Percentiles rank a stretch among this genome's conserved stretches.
These are phyloP conservation scores for Hippophae rhamnoides DNA, from an alignment of 306 rosid genomes.

Conservation along the genomic window DNA sequence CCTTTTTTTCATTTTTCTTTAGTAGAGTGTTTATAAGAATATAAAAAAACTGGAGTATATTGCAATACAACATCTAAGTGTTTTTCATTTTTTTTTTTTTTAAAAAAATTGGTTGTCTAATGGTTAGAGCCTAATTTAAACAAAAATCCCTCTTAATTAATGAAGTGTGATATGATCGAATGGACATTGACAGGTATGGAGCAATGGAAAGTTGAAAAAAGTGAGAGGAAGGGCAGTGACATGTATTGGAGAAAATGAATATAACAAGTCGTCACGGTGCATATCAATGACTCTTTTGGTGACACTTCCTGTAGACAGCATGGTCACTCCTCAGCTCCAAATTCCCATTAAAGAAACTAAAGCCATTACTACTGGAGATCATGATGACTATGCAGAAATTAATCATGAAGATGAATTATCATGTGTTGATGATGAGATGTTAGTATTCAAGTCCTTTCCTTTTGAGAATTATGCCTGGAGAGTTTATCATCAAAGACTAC, in stretches of 20 bases:
- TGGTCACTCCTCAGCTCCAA: conserved; percentile 44
- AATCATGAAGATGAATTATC: neutral
- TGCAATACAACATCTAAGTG: no score
- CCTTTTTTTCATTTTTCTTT: no score
- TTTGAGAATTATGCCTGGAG: conserved; percentile 91
- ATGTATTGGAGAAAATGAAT: conserved; percentile 16
- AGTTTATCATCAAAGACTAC: conserved; percentile 52
- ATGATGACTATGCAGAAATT: neutral
- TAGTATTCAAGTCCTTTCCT: conserved; percentile 44
- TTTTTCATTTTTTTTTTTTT: no score
- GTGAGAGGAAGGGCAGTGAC: conserved; percentile 61
- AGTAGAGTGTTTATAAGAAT: no score
- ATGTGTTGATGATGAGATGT: conserved; percentile 9
- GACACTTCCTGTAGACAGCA: conserved; percentile 58
- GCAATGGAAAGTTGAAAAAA: conserved; percentile 74
- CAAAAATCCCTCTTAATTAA: neutral
- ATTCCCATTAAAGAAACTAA: neutral
- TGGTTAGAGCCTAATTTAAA: no score
- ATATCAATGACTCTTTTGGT: conserved; percentile 57
- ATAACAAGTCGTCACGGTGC: conserved; percentile 19
- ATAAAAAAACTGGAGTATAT: no score
- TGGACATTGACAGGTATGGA: conserved; percentile 55
- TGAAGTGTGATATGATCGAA: neutral
- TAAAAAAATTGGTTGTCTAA: no score
- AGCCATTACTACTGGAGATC: neutral